Percentiles rank a stretch among this genome's conserved stretches.
Evolutionary conservation across 495 filamentous ascomycete genomes (phyloP).

Genomic region (Aspergillus haitiensis): DNA sequence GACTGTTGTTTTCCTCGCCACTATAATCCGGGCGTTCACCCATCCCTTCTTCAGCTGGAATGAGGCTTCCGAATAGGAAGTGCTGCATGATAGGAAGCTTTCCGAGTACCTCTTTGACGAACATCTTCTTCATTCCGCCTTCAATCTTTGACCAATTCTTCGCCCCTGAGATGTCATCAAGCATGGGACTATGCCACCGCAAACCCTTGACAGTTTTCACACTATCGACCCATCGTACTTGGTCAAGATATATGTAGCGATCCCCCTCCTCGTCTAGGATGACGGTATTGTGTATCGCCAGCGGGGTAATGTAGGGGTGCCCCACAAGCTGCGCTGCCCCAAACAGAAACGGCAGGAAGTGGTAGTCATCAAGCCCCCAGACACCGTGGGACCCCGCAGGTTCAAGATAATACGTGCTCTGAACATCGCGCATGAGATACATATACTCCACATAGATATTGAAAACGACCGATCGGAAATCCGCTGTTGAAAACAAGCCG

Average conservation of each 20-base stretch:
- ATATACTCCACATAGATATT: slow-evolving; percentile 78
- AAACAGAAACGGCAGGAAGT: slow-evolving; percentile 94
- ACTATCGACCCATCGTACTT: slow-evolving; percentile 90
- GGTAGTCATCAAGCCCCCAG: slow-evolving; percentile 97
- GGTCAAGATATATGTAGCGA: slow-evolving; percentile 85
- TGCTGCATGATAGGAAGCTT: slow-evolving; percentile 99
- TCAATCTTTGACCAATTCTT: slow-evolving; percentile 92
- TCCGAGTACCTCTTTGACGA: slow-evolving; percentile 84
- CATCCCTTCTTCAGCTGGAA: slow-evolving; percentile 83
- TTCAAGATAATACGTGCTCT: slow-evolving; percentile 91
- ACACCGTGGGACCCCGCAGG: slow-evolving; percentile 94
- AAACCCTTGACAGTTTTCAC: slow-evolving; percentile 96
- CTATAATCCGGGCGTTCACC: slow-evolving; percentile 52
- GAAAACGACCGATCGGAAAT: slow-evolving; percentile 73
- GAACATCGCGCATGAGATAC: slow-evolving; percentile 76
- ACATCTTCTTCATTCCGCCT: slow-evolving; percentile 94
- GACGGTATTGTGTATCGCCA: slow-evolving; percentile 80
- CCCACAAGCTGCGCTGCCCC: slow-evolving; percentile 87
- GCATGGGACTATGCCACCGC: slow-evolving; percentile 96
- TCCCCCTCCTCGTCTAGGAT: slow-evolving; percentile 80
- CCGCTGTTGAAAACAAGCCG: slow-evolving; percentile 56
- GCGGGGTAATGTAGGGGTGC: slow-evolving; percentile 83
- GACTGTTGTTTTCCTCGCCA: slow-evolving; percentile 52
- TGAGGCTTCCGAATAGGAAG: slow-evolving; percentile 84
- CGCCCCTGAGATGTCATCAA: slow-evolving; percentile 94